Percentiles rank a stretch among this genome's conserved stretches.
Evolutionary conservation across 805 yeast species (phyloP).

Genomic region (Saccharomyces kudriavzevii): DNA sequence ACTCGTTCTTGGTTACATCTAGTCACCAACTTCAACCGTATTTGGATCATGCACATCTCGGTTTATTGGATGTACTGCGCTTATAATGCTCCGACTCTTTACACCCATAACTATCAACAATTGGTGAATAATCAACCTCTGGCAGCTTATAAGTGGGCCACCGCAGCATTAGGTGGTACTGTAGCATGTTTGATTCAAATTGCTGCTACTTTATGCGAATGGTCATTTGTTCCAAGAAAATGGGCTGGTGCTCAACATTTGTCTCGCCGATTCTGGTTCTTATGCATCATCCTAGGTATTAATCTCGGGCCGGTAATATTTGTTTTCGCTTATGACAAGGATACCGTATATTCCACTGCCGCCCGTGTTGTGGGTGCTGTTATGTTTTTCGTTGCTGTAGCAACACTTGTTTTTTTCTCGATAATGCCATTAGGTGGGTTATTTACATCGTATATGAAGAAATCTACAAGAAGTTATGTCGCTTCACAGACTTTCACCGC

Average conservation of each 20-base stretch:
- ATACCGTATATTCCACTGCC: slow-evolving; percentile 54
- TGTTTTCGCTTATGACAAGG: slow-evolving; percentile 71
- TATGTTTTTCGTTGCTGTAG: slow-evolving; percentile 79
- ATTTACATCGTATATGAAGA: slow-evolving; percentile 89
- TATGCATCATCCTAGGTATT: slow-evolving; percentile 52
- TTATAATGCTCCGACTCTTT: slow-evolving; percentile 83
- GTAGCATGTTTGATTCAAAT: slow-evolving; percentile 78
- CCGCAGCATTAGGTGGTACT: slow-evolving; percentile 87
- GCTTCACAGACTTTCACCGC: slow-evolving; percentile 96
- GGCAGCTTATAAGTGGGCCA: slow-evolving; percentile 85
- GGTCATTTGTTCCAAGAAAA: slow-evolving; percentile 92
- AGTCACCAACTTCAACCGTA: slow-evolving; percentile 91
- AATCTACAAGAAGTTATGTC: slow-evolving; percentile 75
- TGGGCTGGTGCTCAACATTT: slow-evolving; percentile 99
- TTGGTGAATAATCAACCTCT: slow-evolving; percentile 75
- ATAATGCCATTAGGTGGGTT: slow-evolving; percentile 94
- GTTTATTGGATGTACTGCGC: slow-evolving; percentile 93
- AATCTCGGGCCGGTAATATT: slow-evolving; percentile 84
- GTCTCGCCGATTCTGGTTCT: slow-evolving; percentile 73
- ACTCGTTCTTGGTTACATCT: slow-evolving; percentile 95
- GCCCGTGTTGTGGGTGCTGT: slow-evolving; percentile 76
- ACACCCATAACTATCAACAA: slow-evolving; percentile 81
- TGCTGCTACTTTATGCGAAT: slow-evolving; percentile 81
- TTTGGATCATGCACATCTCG: slow-evolving; percentile 88
- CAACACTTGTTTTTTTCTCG: slow-evolving; percentile 76